Base-by-base conservation (phyloP, 805 yeast species). In the Clavispora fructus region DNA sequence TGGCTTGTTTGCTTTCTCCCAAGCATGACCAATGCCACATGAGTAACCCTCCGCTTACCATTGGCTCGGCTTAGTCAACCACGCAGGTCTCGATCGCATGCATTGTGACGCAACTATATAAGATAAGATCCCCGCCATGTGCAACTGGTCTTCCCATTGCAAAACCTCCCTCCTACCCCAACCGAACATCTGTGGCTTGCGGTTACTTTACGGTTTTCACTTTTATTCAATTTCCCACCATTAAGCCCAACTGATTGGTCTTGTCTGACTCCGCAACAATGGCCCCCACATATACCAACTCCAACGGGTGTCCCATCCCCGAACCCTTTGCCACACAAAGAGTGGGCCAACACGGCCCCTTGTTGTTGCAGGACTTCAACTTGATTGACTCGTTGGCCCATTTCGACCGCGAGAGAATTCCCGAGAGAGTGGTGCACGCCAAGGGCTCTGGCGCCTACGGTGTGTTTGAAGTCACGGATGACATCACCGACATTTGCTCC, bases 401-500 rank as follows among this genome's bases (percentile, higher is more conserved):
- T 65, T 88, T 88, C 59, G 95, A 87, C 69, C 77, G 95, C 56
- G 96, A 88, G 68, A 75, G 96, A 67, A 85, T 88, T 53, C 96
- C 96, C 11, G 96, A 89, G 71, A 77, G 96, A 68, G 95, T 88
- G 47, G 96, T 89, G 31, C 96, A 88, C 62, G 96, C 96, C 45
- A 88, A 88, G 64, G 96, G 96, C 56, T 85, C 91, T 12, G 96
- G 96, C 61, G 96, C 96, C 9, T 87, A 75, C 63, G 96, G 96
- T 54, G 78, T 75, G 54, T 89, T 89, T 63, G 95, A 86, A 65
- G 91, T 85, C 43, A 88, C 96, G 11, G 92, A 88, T 50, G 65
- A 61, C 51, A 61, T 61, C 57, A 54, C 62, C 40, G 65, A 61
- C 54, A 41, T 61, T 40, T 53, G 59, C 43, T 53, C 58, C 35